A percentile compares a stretch with the other conserved stretches of the same genome.
Conservation (phyloP, 2,329 filamentous ascomycete species). For the Kalaharituber pfeilii region DNA sequence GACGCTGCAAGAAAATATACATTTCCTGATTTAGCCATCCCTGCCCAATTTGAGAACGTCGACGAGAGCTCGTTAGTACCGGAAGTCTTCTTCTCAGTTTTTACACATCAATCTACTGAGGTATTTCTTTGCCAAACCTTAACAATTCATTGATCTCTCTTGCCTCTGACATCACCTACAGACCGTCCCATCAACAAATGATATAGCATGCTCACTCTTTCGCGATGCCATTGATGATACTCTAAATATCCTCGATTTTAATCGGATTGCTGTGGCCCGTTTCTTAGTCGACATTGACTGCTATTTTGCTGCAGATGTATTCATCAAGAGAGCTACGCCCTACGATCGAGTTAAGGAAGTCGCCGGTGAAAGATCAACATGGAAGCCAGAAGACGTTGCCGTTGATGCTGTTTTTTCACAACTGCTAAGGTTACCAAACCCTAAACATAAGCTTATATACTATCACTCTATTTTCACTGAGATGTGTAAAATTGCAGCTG, state of each 20-base stretch:
- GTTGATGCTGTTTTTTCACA: slow-evolving; percentile 98
- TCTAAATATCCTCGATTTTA: slow-evolving; percentile 86
- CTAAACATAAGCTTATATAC: slow-evolving; percentile 89
- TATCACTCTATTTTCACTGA: slow-evolving; percentile 93
- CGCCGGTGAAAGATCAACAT: slow-evolving; percentile 51
- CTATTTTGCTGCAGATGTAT: slow-evolving; percentile 78
- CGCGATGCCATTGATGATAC: slow-evolving; percentile 78
- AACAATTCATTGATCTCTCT: not conserved
- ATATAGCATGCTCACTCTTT: slow-evolving; percentile 65
- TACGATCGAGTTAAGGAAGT: slow-evolving; percentile 69
- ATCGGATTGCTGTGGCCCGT: slow-evolving; percentile 69
- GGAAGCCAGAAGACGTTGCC: slow-evolving; percentile 94
- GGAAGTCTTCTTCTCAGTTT: slow-evolving; percentile 87
- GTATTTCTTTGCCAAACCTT: slow-evolving; percentile 5
- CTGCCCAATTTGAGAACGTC: slow-evolving; percentile 27
- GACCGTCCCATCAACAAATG: slow-evolving; percentile 62
- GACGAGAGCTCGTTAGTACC: slow-evolving; percentile 59
- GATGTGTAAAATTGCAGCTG: slow-evolving; percentile 85
- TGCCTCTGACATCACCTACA: slow-evolving; percentile 3
- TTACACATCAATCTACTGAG: slow-evolving; percentile 66
- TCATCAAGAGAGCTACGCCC: slow-evolving; percentile 80
- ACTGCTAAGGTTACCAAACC: slow-evolving; percentile 66
- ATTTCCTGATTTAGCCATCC: slow-evolving; percentile 60
- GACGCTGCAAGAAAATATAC: slow-evolving; percentile 52
- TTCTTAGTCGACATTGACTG: slow-evolving; percentile 88